These are phyloP conservation scores for Bruguiera hainesii DNA, from an alignment of 441 rosid genomes.

Conservation along the genomic window DNA sequence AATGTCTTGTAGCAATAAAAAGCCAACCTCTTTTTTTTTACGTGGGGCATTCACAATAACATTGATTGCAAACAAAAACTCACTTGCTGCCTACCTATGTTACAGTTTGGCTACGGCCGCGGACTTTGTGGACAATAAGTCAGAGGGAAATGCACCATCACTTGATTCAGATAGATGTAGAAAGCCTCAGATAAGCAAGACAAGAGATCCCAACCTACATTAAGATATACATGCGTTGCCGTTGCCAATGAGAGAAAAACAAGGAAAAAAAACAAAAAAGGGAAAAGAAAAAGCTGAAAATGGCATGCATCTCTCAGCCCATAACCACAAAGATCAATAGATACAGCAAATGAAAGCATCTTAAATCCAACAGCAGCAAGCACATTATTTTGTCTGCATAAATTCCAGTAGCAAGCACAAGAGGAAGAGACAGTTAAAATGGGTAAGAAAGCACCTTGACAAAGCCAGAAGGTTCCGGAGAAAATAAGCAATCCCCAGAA, in stretches of 20 bases:
- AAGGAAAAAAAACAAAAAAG: too few species aligned
- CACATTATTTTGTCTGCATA: too few species aligned
- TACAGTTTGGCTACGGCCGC: constrained; percentile 39
- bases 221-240: background rate
- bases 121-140: constrained; percentile 47
- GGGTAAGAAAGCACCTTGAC: constrained; percentile 23
- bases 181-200: constrained; percentile 40
- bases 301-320: too few species aligned
- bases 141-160: constrained; percentile 52
- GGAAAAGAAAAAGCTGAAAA: too few species aligned
- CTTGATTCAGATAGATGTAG: constrained; percentile 43
- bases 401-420: too few species aligned
- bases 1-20: too few species aligned
- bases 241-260: too few species aligned
- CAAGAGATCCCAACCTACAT: constrained; percentile 43
- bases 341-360: too few species aligned
- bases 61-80: background rate
- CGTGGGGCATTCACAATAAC: background rate
- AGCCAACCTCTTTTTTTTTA: too few species aligned
- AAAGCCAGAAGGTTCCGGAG: constrained; percentile 22
- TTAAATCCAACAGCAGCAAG: too few species aligned
- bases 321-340: too few species aligned
- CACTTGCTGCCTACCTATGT: constrained; percentile 37
- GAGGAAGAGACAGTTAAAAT: background rate
- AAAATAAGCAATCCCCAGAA: constrained; percentile 21